phyloP scores from a whole-genome alignment of 2,329 filamentous ascomycete species.

The Calonectria hawksworthii region DNA sequence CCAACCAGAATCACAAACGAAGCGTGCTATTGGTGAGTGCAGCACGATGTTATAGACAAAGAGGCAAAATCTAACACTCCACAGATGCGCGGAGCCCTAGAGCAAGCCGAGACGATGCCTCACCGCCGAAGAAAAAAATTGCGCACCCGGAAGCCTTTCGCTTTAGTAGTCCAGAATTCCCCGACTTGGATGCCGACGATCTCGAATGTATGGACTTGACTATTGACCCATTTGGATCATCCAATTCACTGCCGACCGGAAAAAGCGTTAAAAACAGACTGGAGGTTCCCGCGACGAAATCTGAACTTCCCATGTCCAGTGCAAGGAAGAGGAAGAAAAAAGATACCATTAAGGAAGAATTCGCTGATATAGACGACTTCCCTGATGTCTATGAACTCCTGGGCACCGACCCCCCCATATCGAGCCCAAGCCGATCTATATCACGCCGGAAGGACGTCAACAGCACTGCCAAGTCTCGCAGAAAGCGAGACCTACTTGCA shows the following conservation, averaged over 20 bases:
- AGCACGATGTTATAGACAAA: neutral
- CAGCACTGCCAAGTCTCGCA: slow-evolving; percentile 36
- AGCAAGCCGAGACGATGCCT: slow-evolving; percentile 33
- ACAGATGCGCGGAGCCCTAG: slow-evolving; percentile 26
- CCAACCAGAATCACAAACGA: slow-evolving; percentile 35
- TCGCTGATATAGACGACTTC: slow-evolving; percentile 61
- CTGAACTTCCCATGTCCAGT: slow-evolving; percentile 54
- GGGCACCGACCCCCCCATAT: slow-evolving; percentile 55
- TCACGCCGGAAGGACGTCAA: slow-evolving; percentile 37
- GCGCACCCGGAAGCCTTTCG: slow-evolving; percentile 24
- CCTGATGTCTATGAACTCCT: slow-evolving; percentile 67
- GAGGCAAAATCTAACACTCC: slow-evolving; percentile 6
- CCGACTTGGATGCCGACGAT: slow-evolving; percentile 52
- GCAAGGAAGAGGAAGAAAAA: slow-evolving; percentile 68
- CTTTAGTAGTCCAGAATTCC: slow-evolving; percentile 50
- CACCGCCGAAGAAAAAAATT: slow-evolving; percentile 44
- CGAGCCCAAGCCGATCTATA: slow-evolving; percentile 50
- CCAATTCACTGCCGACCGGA: slow-evolving; percentile 53
- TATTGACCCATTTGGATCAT: slow-evolving; percentile 50
- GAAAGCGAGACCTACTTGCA: slow-evolving; percentile 31
- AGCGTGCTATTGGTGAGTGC: slow-evolving; percentile 28
- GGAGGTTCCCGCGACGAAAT: slow-evolving; percentile 56
- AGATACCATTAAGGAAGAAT: slow-evolving; percentile 57
- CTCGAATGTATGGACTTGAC: slow-evolving; percentile 59
- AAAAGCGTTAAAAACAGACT: slow-evolving; percentile 59